These are phyloP conservation scores for Neurospora africana DNA, from an alignment of 495 filamentous ascomycete genomes.

Conservation along the genomic window DNA sequence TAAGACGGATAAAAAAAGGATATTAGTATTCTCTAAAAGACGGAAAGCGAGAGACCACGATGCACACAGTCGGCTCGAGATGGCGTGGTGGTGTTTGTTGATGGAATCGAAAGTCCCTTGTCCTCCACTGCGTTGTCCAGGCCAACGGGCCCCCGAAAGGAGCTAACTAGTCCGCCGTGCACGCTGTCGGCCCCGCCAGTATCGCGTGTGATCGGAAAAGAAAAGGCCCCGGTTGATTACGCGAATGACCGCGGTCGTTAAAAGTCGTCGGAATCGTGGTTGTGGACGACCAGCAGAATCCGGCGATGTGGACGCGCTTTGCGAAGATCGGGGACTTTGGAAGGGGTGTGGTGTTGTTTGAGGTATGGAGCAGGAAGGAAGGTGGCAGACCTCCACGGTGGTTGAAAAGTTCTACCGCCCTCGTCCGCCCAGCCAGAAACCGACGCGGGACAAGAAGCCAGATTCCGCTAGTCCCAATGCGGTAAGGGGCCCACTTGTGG, in stretches of 20 bases:
- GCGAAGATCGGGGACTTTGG: constrained; percentile 17
- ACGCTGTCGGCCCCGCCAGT: constrained; percentile 14
- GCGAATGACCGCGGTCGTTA: constrained; percentile 13
- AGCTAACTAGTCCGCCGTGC: constrained; percentile 13
- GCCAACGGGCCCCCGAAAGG: constrained; percentile 24
- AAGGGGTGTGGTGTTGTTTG: constrained; percentile 10
- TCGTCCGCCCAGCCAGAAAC: not conserved
- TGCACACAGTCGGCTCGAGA: constrained; percentile 11
- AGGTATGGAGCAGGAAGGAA: constrained; percentile 22
- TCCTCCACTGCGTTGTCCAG: constrained; percentile 27
- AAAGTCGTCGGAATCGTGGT: constrained; percentile 14
- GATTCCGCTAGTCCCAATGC: not conserved
- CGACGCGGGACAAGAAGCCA: not conserved
- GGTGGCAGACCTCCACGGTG: constrained; percentile 13
- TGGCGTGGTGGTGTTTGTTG: constrained; percentile 9
- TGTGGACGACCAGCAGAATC: constrained; percentile 15
- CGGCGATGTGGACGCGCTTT: constrained; percentile 28
- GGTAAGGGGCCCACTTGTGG: not conserved
- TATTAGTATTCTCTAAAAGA: constrained; percentile 1
- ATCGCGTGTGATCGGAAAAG: constrained; percentile 10
- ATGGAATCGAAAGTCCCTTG: constrained; percentile 10
- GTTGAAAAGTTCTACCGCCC: constrained; percentile 23
- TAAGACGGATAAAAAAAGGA: constrained; percentile 5
- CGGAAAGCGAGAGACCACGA: constrained; percentile 7
- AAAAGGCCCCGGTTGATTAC: constrained; percentile 5